phyloP scores from a whole-genome alignment of 108 stramenopile species.

The Nannochloropsis granulata region DNA sequence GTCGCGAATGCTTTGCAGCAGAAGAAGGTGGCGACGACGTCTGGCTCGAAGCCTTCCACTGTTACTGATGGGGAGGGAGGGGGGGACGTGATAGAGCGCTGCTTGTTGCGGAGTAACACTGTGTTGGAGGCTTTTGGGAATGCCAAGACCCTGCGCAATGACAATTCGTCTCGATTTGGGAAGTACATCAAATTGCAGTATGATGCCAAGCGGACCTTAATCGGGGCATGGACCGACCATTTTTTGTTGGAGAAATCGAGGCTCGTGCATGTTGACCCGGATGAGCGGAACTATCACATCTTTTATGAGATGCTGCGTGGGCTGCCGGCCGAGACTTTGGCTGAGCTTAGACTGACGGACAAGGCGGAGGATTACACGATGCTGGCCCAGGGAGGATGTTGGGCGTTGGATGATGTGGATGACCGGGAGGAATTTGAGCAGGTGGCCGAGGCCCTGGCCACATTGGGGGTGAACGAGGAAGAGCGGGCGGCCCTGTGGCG shows the following conservation, averaged over 20 bases:
- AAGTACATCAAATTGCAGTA: constrained; percentile 49
- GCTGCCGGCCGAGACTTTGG: not conserved
- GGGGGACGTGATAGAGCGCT: constrained; percentile 15
- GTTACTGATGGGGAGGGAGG: not conserved
- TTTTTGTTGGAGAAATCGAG: constrained; percentile 86
- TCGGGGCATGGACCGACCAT: constrained; percentile 44
- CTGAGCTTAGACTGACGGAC: not conserved
- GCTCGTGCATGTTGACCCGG: constrained; percentile 53
- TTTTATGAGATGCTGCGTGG: constrained; percentile 79
- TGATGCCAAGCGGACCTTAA: constrained; percentile 11
- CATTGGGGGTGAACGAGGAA: constrained; percentile 24
- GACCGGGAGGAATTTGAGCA: constrained; percentile 72
- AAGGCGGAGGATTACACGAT: constrained; percentile 13
- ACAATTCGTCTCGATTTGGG: constrained; percentile 50
- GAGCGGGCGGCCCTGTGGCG: constrained; percentile 25
- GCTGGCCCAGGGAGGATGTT: constrained; percentile 14
- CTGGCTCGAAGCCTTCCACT: not conserved
- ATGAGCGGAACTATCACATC: constrained; percentile 85
- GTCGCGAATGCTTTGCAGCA: not conserved
- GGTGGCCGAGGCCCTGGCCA: constrained; percentile 43
- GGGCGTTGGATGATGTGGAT: constrained; percentile 19
- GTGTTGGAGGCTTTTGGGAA: constrained; percentile 50
- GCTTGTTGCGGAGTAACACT: constrained; percentile 42
- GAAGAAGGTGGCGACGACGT: not conserved
- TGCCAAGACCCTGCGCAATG: constrained; percentile 49